phyloP scores from a whole-genome alignment of 2,329 filamentous ascomycete genomes.

The Exophiala bonariae region DNA sequence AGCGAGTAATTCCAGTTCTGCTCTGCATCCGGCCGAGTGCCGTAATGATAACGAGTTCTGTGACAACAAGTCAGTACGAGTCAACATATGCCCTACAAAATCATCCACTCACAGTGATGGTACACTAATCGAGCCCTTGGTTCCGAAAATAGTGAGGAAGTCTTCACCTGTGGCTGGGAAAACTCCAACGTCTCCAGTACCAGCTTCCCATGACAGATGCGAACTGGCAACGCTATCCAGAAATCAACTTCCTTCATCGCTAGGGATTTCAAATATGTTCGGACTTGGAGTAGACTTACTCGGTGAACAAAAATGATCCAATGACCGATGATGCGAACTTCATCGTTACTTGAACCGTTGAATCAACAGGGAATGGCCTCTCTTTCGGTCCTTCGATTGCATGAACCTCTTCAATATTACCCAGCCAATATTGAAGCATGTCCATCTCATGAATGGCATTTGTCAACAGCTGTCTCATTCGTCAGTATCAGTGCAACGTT shows the following conservation, averaged over 20 bases:
- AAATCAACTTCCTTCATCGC: too few relatives aligned
- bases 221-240: background rate
- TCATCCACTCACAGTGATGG: conserved; percentile 1
- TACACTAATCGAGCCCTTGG: conserved; percentile 6
- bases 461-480: background rate
- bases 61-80: background rate
- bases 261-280: too few relatives aligned
- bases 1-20: conserved; percentile 7
- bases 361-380: background rate
- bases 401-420: conserved; percentile 3
- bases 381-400: background rate
- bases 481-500: background rate
- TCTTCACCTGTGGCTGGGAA: conserved; percentile 5
- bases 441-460: conserved; percentile 5
- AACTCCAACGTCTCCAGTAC: conserved; percentile 2
- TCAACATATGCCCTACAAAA: background rate
- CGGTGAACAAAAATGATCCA: conserved; percentile 2
- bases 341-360: background rate
- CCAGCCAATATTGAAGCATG: conserved; percentile 6
- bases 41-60: conserved; percentile 1
- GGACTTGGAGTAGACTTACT: too few relatives aligned
- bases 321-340: background rate
- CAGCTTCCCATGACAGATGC: conserved; percentile 4
- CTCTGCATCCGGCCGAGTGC: background rate
- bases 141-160: conserved; percentile 7